Conservation (phyloP, 441 rosid genomes). For the Francoa sonchifolia region DNA sequence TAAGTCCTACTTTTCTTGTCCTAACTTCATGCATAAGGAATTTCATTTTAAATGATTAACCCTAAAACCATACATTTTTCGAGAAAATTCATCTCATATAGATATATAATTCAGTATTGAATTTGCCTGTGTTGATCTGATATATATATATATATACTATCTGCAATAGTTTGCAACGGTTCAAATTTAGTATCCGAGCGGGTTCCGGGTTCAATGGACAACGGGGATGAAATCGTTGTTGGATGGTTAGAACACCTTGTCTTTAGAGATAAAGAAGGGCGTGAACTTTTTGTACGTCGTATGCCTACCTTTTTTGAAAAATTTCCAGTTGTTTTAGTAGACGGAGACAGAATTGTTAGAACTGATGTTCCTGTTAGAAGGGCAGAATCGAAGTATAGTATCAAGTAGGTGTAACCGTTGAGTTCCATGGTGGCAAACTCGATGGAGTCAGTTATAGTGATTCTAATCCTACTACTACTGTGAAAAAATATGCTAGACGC, state of each 20-base stretch:
- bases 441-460: conserved; percentile 5
- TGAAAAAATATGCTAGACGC: conserved; percentile 10
- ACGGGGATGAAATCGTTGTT: not conserved
- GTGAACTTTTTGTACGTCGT: not conserved
- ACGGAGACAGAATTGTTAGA: conserved; percentile 4
- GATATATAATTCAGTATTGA: no score
- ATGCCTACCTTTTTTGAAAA: conserved; percentile 7
- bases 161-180: no score
- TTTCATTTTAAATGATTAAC: no score
- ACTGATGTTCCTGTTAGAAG: conserved; percentile 9
- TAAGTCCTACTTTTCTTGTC: no score
- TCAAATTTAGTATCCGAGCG: no score
- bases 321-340: not conserved
- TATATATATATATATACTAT: no score
- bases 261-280: not conserved
- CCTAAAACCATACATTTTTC: no score
- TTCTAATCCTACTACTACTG: not conserved
- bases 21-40: no score
- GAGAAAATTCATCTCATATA: no score
- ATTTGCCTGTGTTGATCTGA: no score
- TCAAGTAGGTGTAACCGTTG: conserved; percentile 6
- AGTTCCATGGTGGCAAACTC: conserved; percentile 7
- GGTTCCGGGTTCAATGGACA: conserved; percentile 3
- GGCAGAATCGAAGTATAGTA: conserved; percentile 5
- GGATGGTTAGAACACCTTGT: not conserved